A percentile compares a stretch with the other conserved stretches of the same genome.
Conservation (phyloP, 345 rosid species). For the Capsella bursapastoris region DNA sequence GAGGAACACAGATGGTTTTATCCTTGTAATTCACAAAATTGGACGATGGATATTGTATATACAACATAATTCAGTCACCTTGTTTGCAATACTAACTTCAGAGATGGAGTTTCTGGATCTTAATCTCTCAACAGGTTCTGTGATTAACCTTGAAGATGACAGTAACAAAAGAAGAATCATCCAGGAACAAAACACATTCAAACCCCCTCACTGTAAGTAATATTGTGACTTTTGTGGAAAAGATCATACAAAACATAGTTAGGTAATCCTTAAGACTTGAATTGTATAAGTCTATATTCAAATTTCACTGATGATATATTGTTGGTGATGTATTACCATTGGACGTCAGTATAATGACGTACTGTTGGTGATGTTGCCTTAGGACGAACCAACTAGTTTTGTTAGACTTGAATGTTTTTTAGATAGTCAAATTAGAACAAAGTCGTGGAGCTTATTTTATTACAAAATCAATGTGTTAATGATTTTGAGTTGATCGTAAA, state of each 20-base stretch:
- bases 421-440: constrained; percentile 18
- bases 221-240: background rate
- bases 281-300: background rate
- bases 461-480: constrained; percentile 25
- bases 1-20: constrained; percentile 23
- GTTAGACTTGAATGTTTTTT: constrained; percentile 1
- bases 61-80: constrained; percentile 14
- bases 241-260: background rate
- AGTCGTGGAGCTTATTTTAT: constrained; percentile 19
- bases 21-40: constrained; percentile 31
- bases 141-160: constrained; percentile 19
- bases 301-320: constrained; percentile 9
- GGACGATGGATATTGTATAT: background rate
- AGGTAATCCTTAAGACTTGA: constrained; percentile 26
- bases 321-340: constrained; percentile 21
- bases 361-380: constrained; percentile 18
- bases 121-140: constrained; percentile 6
- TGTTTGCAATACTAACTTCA: constrained; percentile 17
- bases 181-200: constrained; percentile 1
- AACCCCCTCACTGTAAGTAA: constrained; percentile 23
- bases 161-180: constrained; percentile 23
- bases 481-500: constrained; percentile 28
- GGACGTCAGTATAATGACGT: constrained; percentile 34
- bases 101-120: constrained; percentile 25
- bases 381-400: constrained; percentile 3